phyloP scores from a whole-genome alignment of 2,329 filamentous ascomycete species.

The Sclerotinia minor region DNA sequence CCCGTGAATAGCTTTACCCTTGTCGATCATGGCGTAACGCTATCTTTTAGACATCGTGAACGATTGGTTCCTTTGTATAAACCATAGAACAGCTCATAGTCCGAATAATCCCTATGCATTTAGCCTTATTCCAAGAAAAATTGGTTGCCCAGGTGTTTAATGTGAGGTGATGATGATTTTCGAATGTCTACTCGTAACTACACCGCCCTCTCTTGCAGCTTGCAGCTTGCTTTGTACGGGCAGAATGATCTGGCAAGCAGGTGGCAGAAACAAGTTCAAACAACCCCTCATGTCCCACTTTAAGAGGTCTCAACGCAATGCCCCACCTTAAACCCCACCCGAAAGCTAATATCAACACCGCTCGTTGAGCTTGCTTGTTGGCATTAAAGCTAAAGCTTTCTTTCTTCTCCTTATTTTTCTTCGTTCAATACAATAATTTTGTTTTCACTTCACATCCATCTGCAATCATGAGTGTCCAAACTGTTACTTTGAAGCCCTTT shows the following conservation, averaged over 20 bases:
- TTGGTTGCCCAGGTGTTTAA: too few relatives aligned
- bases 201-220: too few relatives aligned
- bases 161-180: too few relatives aligned
- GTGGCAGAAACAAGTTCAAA: too few relatives aligned
- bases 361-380: constrained; percentile 19
- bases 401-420: not conserved
- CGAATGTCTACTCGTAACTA: too few relatives aligned
- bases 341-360: constrained; percentile 13
- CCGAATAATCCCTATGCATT: too few relatives aligned
- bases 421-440: not conserved
- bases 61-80: too few relatives aligned
- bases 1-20: not conserved
- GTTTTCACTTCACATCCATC: not conserved
- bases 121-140: too few relatives aligned
- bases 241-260: too few relatives aligned
- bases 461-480: constrained; percentile 69
- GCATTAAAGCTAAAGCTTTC: constrained; percentile 4
- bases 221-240: too few relatives aligned
- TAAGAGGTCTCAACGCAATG: constrained; percentile 3
- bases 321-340: constrained; percentile 3
- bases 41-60: not conserved
- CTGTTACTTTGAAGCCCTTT: constrained; percentile 81
- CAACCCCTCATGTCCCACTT: too few relatives aligned
- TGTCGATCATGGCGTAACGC: not conserved
- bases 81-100: too few relatives aligned